Base-by-base conservation (phyloP, 345 rosid species). In the Camelina laxa region DNA sequence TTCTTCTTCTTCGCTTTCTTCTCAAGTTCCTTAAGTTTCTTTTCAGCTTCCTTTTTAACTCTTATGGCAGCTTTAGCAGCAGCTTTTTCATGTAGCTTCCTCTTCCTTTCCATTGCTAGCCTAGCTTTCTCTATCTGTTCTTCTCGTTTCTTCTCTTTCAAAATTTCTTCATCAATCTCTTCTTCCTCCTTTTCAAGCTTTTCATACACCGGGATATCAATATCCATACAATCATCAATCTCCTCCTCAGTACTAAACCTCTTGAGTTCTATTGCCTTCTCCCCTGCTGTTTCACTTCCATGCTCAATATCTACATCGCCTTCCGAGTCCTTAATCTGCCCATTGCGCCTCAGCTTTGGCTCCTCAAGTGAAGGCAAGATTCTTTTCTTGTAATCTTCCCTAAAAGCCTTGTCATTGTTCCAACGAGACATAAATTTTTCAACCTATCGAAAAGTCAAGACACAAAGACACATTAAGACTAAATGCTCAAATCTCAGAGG, bases 91-190 rank as follows among this genome's bases (percentile, higher is more conserved):
- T 93, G 96, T 84, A 82, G 50, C 82, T 86, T 95, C 87, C 82
- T 95, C 88, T 95, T 95, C 81, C 99, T 89, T 80, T 95, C 99
- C 86, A 85, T 76, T 36, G 92, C 98, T 77, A 80, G 87, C 72
- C 84, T 75, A 58, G 89, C 88, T 85, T 90, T 92, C 41, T 81
- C 96, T 16, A 87, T 65, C 73, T 94, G 93, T 78, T 88, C 93
- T 67, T 88, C 90, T 75, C 96, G 83, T 81, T 75, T 92, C 81
- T 80, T 87, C 83, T 90, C 99, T 81, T 86, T 95, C 84, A 89
- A 68, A 82, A 84, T 89, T 59, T 80, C 89, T 64, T 69, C 78
- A 78, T 87, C 95, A 30, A 85, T 79, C 72, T 82, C 84, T 69
- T 80, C 70, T 36, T 68, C 81, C 21, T 74, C 78, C 74, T 83